Evolutionary conservation across 169 alveolate species (phyloP), one percentile per base, ranked within the genome.

Genomic region (Babesia sp.): DNA sequence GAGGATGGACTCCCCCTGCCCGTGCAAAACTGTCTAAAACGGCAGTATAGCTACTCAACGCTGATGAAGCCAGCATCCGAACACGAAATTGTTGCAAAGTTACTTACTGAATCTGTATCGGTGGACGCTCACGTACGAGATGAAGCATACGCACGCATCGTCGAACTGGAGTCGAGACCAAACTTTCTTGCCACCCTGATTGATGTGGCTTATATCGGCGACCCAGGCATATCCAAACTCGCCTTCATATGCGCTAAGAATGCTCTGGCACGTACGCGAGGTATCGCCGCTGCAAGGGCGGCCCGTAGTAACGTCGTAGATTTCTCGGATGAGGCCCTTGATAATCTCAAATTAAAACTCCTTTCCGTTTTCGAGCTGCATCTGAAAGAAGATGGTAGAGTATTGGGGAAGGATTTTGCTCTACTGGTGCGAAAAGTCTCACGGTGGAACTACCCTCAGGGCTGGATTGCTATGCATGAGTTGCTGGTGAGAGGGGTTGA

Each of bases 391-490:
- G 28, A 9, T 28, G 46, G 29, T 7, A 29, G 36, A 31, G 20
- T 56, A 12, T 9, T 79, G 11, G n/a, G 75, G 39, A 79, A 79
- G 71, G 87, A 79, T 20, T 46, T 71, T 7, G 70, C 67, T 31
- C 16, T 79, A 34, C 44, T 79, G 26, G 57, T 79, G 12, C 50
- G 87, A 28, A 54, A 51, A 56, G 31, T 70, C 0, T 79, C 67
- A 24, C 66, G 87, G 26, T 20, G 50, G 68, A 68, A 79, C 41
- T 79, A 66, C 68, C 87, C 87, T 5, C 67, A 39, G 37, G 70
- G 45, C 36, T 79, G 83, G 71, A 51, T 61, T 28, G 42, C 34
- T 20, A 34, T 79, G 63, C 78, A 79, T 42, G 68, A 79, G 9
- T 36, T 50, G 41, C 22, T 79, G 41, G 54, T 55, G 14, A 41